Percentiles rank a stretch among this genome's conserved stretches.
phyloP scores from a whole-genome alignment of 805 yeast genomes.

The Candida golubevii region DNA sequence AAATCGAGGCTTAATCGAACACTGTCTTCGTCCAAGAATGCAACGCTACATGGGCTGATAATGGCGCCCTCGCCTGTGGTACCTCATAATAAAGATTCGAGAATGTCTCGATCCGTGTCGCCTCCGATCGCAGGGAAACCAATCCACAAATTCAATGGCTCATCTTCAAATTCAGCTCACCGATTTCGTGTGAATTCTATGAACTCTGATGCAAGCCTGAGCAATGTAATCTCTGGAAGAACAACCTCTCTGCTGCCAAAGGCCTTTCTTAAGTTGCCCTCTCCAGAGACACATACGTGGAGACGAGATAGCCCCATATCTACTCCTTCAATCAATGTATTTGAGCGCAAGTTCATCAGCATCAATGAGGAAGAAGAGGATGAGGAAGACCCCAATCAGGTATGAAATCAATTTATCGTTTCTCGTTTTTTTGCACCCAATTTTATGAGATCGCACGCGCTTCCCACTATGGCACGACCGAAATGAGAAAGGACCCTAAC shows the following conservation, averaged over 20 bases:
- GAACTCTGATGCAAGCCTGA: neutral
- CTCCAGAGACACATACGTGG: constrained; percentile 6
- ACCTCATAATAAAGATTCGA: constrained; percentile 3
- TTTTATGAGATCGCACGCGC: too few relatives aligned
- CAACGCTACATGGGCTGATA: constrained; percentile 2
- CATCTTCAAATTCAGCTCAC: neutral
- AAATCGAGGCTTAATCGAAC: neutral
- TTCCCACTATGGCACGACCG: neutral
- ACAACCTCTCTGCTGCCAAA: constrained; percentile 1
- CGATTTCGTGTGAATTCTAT: neutral
- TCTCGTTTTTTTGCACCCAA: constrained; percentile 10
- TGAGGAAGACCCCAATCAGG: constrained; percentile 2
- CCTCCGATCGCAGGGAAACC: constrained; percentile 7
- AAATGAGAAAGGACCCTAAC: neutral
- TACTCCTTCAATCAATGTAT: constrained; percentile 3
- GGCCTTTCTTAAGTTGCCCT: constrained; percentile 3
- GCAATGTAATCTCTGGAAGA: neutral
- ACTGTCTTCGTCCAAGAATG: neutral
- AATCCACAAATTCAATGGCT: neutral
- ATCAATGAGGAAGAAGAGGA: constrained; percentile 10
- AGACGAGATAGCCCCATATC: constrained; percentile 7
- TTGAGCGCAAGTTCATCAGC: constrained; percentile 9
- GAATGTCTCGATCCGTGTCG: constrained; percentile 5
- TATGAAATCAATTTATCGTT: neutral
- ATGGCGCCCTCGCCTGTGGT: constrained; percentile 7